Percentiles rank a stretch among this genome's conserved stretches.
phyloP scores from a whole-genome alignment of 2,329 filamentous ascomycete genomes.

The Neocatenulostroma microsporum region DNA sequence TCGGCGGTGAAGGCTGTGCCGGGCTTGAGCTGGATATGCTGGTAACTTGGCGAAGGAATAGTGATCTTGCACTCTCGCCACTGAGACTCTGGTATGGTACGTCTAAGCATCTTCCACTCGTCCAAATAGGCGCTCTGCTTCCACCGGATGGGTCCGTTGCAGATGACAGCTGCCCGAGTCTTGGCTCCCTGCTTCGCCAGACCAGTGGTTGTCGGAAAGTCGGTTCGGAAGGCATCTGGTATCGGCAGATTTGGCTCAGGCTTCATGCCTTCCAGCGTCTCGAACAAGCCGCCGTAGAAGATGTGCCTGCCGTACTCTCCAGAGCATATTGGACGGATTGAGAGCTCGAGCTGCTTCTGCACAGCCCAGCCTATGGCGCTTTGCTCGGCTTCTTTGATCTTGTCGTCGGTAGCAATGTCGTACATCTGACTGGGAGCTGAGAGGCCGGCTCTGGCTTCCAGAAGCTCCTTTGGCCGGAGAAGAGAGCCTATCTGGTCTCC shows the following conservation, averaged over 20 bases:
- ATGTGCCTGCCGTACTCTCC: conserved; percentile 51
- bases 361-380: conserved; percentile 57
- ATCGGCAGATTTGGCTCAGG: conserved; percentile 10
- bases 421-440: conserved; percentile 12
- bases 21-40: conserved; percentile 23
- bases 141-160: conserved; percentile 17
- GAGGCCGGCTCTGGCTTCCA: conserved; percentile 44
- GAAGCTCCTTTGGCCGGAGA: conserved; percentile 54
- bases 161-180: conserved; percentile 18
- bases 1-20: conserved; percentile 20
- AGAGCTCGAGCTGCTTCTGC: conserved; percentile 53
- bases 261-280: conserved; percentile 17
- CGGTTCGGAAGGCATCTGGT: conserved; percentile 16
- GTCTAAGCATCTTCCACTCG: conserved; percentile 18
- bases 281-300: conserved; percentile 22
- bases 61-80: conserved; percentile 21
- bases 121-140: conserved; percentile 16
- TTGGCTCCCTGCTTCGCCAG: conserved; percentile 14
- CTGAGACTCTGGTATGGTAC: conserved; percentile 8
- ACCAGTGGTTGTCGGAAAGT: conserved; percentile 18
- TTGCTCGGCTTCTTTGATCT: conserved; percentile 55
- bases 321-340: conserved; percentile 55
- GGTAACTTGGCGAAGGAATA: conserved; percentile 23
- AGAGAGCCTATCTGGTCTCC: conserved; percentile 66
- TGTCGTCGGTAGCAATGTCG: conserved; percentile 16